phyloP scores from a whole-genome alignment of 495 filamentous ascomycete species.

The Hypoxylon fragiforme region DNA sequence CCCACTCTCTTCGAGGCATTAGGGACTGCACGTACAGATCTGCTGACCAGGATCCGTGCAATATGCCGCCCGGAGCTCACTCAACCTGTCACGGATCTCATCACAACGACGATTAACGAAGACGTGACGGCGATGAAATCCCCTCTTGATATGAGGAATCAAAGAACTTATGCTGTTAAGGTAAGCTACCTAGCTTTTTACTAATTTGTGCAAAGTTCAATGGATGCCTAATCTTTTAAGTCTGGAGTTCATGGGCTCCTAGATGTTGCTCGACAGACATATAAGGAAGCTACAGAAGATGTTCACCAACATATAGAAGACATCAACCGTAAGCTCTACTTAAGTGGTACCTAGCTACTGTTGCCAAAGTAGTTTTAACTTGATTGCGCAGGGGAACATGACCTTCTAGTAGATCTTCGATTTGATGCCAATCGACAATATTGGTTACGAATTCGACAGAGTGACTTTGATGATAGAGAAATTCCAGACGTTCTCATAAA shows the following conservation, averaged over 20 bases:
- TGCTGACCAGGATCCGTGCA: slow-evolving; percentile 68
- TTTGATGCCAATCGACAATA: slow-evolving; percentile 79
- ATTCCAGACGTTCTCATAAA: slow-evolving; percentile 81
- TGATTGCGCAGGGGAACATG: slow-evolving; percentile 54
- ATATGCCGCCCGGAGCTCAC: slow-evolving; percentile 68
- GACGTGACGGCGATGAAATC: slow-evolving; percentile 76
- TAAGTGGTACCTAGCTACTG: neutral
- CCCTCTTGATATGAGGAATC: slow-evolving; percentile 86
- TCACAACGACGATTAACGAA: slow-evolving; percentile 75
- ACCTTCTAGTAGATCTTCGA: slow-evolving; percentile 65
- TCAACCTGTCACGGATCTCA: slow-evolving; percentile 61
- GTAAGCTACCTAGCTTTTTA: slow-evolving; percentile 43
- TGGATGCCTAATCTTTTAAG: slow-evolving; percentile 43
- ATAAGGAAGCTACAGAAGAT: slow-evolving; percentile 81
- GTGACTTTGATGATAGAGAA: slow-evolving; percentile 62
- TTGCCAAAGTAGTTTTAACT: neutral
- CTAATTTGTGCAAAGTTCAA: neutral
- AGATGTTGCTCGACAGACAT: slow-evolving; percentile 83
- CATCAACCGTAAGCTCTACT: slow-evolving; percentile 56
- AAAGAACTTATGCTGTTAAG: slow-evolving; percentile 90
- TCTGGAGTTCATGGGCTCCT: slow-evolving; percentile 83
- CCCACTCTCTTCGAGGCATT: slow-evolving; percentile 70
- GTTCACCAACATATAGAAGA: slow-evolving; percentile 68
- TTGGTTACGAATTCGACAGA: slow-evolving; percentile 69
- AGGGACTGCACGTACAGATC: slow-evolving; percentile 61